A percentile compares a stretch with the other conserved stretches of the same genome.
Evolutionary conservation across 2,329 filamentous ascomycete genomes (phyloP).

Genomic region (Calonectria hawksworthii): DNA sequence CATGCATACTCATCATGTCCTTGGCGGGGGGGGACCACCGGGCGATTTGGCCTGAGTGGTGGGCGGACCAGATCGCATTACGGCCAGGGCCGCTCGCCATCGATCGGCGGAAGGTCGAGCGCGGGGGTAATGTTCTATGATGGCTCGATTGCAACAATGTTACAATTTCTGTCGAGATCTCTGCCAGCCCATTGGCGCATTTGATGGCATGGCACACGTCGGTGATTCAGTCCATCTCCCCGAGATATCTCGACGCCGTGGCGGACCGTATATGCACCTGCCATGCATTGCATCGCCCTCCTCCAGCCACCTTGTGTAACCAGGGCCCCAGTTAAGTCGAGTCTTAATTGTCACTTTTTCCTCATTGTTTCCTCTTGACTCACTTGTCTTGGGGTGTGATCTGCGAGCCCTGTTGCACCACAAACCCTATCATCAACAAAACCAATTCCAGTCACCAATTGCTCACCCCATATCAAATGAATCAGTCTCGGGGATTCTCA

Average conservation of each 20-base stretch:
- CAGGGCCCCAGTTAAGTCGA: not conserved
- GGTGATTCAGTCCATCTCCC: not conserved
- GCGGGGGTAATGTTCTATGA: not conserved
- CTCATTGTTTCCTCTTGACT: not conserved
- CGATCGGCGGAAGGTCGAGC: not conserved
- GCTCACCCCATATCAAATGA: not conserved
- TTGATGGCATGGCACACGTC: not conserved
- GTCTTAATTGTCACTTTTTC: not conserved
- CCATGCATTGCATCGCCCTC: not conserved
- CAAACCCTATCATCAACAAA: not conserved
- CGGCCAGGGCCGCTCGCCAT: not conserved
- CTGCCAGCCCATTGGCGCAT: not conserved
- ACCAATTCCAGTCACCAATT: not conserved
- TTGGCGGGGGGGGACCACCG: not conserved
- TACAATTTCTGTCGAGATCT: not conserved
- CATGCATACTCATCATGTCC: not conserved
- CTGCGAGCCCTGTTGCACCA: not conserved
- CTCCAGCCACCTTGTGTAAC: not conserved
- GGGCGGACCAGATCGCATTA: not conserved
- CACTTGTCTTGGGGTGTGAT: not conserved
- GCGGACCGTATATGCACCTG: not conserved
- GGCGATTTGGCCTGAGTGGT: not conserved
- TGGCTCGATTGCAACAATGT: not conserved
- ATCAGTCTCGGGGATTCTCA: not conserved
- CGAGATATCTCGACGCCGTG: not conserved